Percentiles rank a stretch among this genome's conserved stretches.
Conservation (phyloP, 2,329 filamentous ascomycete species). For the Teratosphaeriaceae sp. region DNA sequence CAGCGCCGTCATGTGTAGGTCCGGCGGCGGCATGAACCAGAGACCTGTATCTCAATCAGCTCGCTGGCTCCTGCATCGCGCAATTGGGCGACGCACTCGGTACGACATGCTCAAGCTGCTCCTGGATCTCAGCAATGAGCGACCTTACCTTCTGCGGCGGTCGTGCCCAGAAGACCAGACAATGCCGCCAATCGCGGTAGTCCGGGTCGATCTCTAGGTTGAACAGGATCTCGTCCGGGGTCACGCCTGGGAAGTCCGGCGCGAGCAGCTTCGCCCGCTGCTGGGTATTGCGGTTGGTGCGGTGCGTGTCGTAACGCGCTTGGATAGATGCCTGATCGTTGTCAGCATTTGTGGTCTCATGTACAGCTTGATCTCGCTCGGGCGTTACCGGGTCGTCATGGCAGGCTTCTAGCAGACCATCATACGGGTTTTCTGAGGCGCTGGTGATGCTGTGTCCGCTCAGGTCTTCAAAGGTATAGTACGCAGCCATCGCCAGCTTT, state of each 20-base stretch:
- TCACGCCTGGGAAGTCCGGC: constrained; percentile 60
- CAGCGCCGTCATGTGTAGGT: constrained; percentile 77
- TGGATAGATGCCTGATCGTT: constrained; percentile 52
- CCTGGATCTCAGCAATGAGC: constrained; percentile 64
- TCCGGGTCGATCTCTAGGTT: constrained; percentile 63
- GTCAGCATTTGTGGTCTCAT: not conserved
- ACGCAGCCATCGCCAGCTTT: constrained; percentile 23
- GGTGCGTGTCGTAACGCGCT: constrained; percentile 65
- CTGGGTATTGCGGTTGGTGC: constrained; percentile 65
- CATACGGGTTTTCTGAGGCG: constrained; percentile 62
- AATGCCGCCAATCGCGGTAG: constrained; percentile 70
- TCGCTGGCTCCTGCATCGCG: not conserved
- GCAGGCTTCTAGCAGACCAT: constrained; percentile 63
- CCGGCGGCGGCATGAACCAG: constrained; percentile 77
- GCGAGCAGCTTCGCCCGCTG: constrained; percentile 69
- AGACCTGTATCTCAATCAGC: constrained; percentile 48
- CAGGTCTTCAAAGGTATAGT: constrained; percentile 31
- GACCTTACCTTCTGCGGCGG: constrained; percentile 65
- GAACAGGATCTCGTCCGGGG: constrained; percentile 68
- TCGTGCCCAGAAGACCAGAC: constrained; percentile 81
- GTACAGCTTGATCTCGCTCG: not conserved
- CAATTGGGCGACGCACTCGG: constrained; percentile 54
- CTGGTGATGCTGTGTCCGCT: constrained; percentile 19
- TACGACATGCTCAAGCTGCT: constrained; percentile 53
- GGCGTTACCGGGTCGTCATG: constrained; percentile 57